Evolutionary conservation across 73 alveolate species (phyloP).

Genomic region (Paramecium tetraurelia): DNA sequence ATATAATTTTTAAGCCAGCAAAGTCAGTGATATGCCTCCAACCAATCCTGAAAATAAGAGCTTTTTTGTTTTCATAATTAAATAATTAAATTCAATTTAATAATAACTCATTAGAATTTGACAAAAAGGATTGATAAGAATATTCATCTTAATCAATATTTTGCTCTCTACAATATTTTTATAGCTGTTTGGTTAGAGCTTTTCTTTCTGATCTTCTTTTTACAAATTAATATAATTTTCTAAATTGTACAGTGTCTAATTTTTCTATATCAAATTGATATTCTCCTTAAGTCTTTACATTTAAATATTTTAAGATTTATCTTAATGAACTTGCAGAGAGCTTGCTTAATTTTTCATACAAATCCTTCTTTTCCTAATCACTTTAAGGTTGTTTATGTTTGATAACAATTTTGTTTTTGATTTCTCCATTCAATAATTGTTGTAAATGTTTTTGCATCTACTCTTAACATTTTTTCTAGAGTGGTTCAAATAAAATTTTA

Average conservation of each 20-base stretch:
- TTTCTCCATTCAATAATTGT: not conserved
- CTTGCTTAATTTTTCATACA: not conserved
- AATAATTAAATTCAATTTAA: not conserved
- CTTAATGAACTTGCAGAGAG: not conserved
- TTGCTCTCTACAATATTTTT: not conserved
- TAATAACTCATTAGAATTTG: not conserved
- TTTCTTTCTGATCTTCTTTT: not conserved
- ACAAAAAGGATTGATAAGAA: constrained; percentile 1
- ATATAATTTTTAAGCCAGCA: not conserved
- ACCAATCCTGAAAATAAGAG: not conserved
- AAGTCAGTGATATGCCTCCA: not conserved
- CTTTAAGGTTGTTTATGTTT: not conserved
- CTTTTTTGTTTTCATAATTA: not conserved
- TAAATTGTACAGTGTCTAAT: not conserved
- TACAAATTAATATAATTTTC: not conserved
- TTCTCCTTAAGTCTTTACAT: not conserved
- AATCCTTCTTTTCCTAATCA: not conserved
- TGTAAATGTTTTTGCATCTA: not conserved
- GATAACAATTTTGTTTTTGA: not conserved
- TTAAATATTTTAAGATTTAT: not conserved
- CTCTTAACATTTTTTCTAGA: not conserved
- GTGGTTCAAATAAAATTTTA: not conserved
- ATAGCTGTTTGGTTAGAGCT: not conserved
- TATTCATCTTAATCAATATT: constrained; percentile 5
- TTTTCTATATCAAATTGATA: not conserved